Conservation (phyloP, 1,284 basidiomycete species). For the Trametes pubescens region DNA sequence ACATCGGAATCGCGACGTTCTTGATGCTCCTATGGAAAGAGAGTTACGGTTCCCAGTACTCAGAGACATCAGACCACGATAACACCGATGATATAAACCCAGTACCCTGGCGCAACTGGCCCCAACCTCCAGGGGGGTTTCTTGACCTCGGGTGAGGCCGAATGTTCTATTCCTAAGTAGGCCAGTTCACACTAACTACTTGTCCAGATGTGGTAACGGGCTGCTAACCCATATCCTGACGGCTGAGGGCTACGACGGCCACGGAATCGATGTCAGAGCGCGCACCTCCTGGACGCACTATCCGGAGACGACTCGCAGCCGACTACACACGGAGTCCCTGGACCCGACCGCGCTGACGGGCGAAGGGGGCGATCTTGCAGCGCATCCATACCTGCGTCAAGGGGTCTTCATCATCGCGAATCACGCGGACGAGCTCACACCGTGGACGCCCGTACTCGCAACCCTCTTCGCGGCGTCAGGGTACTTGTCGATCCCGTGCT, state of each 20-base stretch:
- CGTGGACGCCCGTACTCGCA: slow-evolving; percentile 83
- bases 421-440: slow-evolving; percentile 96
- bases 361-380: slow-evolving; percentile 3
- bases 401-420: slow-evolving; percentile 90
- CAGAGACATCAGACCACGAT: slow-evolving; percentile 20
- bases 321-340: slow-evolving; percentile 70
- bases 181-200: neutral
- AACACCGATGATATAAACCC: slow-evolving; percentile 30
- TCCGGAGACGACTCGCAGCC: slow-evolving; percentile 61
- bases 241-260: slow-evolving; percentile 84
- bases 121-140: slow-evolving; percentile 84
- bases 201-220: slow-evolving; percentile 83
- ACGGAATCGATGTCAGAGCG: slow-evolving; percentile 86
- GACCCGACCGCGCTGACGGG: slow-evolving; percentile 56
- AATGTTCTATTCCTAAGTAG: neutral
- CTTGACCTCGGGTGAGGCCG: slow-evolving; percentile 81
- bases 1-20: slow-evolving; percentile 93
- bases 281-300: slow-evolving; percentile 78
- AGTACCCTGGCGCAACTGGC: slow-evolving; percentile 74
- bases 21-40: slow-evolving; percentile 91
- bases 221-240: slow-evolving; percentile 87
- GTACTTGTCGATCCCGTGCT: slow-evolving; percentile 93
- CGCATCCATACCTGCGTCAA: slow-evolving; percentile 41
- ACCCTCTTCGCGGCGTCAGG: slow-evolving; percentile 69
- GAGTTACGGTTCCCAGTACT: slow-evolving; percentile 54